Base-by-base conservation (phyloP, 2,329 filamentous ascomycete genomes). In the Acrodontium crateriforme region DNA sequence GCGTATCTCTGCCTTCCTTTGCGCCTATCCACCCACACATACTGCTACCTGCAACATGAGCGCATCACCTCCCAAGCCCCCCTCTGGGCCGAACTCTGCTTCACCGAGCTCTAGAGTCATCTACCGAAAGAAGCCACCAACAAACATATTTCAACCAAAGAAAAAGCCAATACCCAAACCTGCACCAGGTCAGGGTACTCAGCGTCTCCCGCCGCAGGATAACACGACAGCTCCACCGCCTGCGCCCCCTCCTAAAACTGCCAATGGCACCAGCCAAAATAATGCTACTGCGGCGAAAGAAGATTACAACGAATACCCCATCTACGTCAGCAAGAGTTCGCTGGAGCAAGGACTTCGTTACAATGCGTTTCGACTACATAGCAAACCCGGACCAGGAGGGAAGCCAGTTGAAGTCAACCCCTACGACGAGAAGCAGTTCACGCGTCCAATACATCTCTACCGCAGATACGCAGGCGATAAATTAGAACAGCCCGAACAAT, bases 371-470 rank as follows among this genome's bases (percentile, higher is more conserved):
- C 77, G 81, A 42, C 74, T 98, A 31, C 67, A 78, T 37, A 62
- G 67, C 15, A 28, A 74, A 73, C 21, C 37, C 9, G 44, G 46
- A 16, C 34, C 37, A n/a, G 36, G 43, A 6, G 41, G 44, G 18
- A 33, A 42, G 19, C 34, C 39, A 2, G 26, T 36, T 5, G 44
- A 65, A 63, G 38, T 59, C 36, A 77, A 78, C 41, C 67, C 74
- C 17, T 65, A 82, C 35, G 76, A 95, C 46, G 75, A 87, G 40
- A 63, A 74, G 5, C 74, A 91, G 28, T 98, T 95, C 49, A 78
- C 80, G 11, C 73, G 84, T 16, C 89, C 89, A 1, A 80, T 95
- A 17, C 77, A 82, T 19, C 62, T 98, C 19, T 85, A 95, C 50
- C 75, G 89, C 37, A 78, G 89, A 31, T 85, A 94, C 50, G 83